Evolutionary conservation across 2,329 filamentous ascomycete genomes (phyloP).

Genomic region (Diaporthe humulicola): DNA sequence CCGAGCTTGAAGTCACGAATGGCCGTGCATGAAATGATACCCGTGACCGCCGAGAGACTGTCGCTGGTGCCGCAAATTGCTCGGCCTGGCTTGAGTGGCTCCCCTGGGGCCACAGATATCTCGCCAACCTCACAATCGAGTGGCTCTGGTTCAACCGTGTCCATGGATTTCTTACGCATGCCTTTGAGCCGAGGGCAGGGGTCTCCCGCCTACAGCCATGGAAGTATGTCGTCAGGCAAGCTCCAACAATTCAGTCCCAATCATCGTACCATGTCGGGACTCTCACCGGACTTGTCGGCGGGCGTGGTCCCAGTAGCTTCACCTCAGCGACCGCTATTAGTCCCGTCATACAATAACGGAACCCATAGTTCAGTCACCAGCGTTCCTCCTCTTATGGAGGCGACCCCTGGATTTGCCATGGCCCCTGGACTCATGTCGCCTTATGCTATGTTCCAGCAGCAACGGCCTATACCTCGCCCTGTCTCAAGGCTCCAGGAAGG

Average conservation of each 20-base stretch:
- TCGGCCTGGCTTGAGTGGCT: not conserved
- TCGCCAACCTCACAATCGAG: conserved; percentile 11
- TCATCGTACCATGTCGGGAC: not conserved
- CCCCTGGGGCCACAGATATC: not conserved
- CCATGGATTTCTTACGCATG: not conserved
- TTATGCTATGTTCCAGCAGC: not conserved
- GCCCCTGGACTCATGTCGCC: not conserved
- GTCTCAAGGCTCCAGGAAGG: not conserved
- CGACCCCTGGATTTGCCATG: not conserved
- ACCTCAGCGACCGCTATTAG: not conserved
- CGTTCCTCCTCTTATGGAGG: not conserved
- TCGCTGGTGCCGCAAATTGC: not conserved
- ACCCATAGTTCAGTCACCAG: not conserved
- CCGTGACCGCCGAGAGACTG: not conserved
- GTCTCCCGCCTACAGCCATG: not conserved
- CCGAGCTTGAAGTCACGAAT: not conserved
- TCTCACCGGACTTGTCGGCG: not conserved
- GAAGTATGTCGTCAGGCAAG: not conserved
- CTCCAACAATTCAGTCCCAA: not conserved
- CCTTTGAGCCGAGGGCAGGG: not conserved
- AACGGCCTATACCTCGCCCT: not conserved
- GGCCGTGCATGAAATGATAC: not conserved
- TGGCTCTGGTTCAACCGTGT: not conserved
- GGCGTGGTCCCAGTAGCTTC: not conserved
- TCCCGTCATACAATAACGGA: not conserved